These are phyloP conservation scores for Moniliophthora roreri DNA, from an alignment of 1,284 basidiomycete species.

Conservation along the genomic window DNA sequence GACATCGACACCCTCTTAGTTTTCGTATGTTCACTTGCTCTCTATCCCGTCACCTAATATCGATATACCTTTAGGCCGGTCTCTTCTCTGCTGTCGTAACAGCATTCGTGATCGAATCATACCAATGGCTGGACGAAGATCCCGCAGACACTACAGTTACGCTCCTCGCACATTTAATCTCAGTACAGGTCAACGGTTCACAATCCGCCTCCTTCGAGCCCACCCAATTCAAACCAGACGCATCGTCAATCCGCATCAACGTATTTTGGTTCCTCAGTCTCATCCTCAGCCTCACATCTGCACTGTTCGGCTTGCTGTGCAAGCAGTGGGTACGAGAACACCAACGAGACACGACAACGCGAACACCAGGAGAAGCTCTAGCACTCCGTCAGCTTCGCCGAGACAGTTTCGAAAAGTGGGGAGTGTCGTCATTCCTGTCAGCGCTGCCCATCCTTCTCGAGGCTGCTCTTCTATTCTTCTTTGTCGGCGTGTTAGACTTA, in stretches of 20 bases:
- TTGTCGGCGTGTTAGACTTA: slow-evolving; percentile 25
- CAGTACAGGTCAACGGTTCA: slow-evolving; percentile 1
- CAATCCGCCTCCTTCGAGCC: neutral
- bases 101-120: slow-evolving; percentile 20
- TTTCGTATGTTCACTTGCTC: too few species aligned
- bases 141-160: slow-evolving; percentile 9
- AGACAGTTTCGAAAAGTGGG: slow-evolving; percentile 26
- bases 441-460: slow-evolving; percentile 28
- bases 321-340: slow-evolving; percentile 26
- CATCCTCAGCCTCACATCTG: slow-evolving; percentile 19
- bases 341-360: slow-evolving; percentile 14
- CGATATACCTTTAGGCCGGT: too few species aligned
- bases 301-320: slow-evolving; percentile 21
- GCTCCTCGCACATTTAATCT: slow-evolving; percentile 14
- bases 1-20: too few species aligned
- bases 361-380: slow-evolving; percentile 18
- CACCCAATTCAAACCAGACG: neutral
- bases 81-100: slow-evolving; percentile 23
- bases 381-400: slow-evolving; percentile 23
- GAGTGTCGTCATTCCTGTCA: slow-evolving; percentile 25
- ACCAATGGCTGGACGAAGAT: slow-evolving; percentile 18
- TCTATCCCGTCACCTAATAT: too few species aligned
- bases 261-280: slow-evolving; percentile 24
- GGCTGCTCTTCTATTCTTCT: slow-evolving; percentile 27
- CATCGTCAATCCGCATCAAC: slow-evolving; percentile 19